A percentile compares a stretch with the other conserved stretches of the same genome.
These are phyloP conservation scores for Dalbergia cochinchinensis DNA, from an alignment of 306 rosid species.

Conservation along the genomic window DNA sequence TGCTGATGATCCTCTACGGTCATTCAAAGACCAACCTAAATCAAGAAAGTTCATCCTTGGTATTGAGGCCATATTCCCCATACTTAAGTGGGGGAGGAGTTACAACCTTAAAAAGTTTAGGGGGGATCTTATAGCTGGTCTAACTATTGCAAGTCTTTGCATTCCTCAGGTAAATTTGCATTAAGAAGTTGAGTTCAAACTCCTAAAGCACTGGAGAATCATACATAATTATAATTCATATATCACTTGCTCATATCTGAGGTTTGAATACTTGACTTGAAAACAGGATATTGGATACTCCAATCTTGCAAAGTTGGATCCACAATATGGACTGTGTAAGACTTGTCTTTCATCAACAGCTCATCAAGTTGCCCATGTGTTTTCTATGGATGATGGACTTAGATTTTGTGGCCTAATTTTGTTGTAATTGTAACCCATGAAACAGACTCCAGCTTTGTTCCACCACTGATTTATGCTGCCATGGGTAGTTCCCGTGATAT, in stretches of 20 bases:
- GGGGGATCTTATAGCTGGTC: conserved; percentile 86
- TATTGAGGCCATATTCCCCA: conserved; percentile 81
- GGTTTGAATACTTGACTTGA: conserved; percentile 48
- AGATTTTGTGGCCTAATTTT: conserved; percentile 32
- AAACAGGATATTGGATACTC: conserved; percentile 91
- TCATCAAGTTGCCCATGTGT: background rate
- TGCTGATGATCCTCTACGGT: conserved; percentile 85
- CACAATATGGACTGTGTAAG: conserved; percentile 95
- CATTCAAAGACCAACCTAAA: conserved; percentile 80
- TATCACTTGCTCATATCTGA: background rate
- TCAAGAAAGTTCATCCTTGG: conserved; percentile 75
- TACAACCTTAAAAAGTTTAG: conserved; percentile 76
- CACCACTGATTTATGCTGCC: conserved; percentile 88
- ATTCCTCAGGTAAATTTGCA: conserved; percentile 84
- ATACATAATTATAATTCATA: background rate
- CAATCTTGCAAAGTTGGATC: conserved; percentile 87
- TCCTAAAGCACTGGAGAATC: conserved; percentile 2
- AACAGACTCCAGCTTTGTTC: conserved; percentile 93
- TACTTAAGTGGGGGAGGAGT: conserved; percentile 75
- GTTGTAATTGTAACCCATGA: conserved; percentile 22
- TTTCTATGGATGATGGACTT: conserved; percentile 35
- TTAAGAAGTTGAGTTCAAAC: conserved; percentile 21
- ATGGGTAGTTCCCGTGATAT: conserved; percentile 99
- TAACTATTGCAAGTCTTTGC: conserved; percentile 98
- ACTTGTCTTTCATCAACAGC: conserved; percentile 15